Percentiles rank a stretch among this genome's conserved stretches.
Evolutionary conservation across 371 early-diverging fungal genomes (phyloP).

Genomic region (Mortierella sp.): DNA sequence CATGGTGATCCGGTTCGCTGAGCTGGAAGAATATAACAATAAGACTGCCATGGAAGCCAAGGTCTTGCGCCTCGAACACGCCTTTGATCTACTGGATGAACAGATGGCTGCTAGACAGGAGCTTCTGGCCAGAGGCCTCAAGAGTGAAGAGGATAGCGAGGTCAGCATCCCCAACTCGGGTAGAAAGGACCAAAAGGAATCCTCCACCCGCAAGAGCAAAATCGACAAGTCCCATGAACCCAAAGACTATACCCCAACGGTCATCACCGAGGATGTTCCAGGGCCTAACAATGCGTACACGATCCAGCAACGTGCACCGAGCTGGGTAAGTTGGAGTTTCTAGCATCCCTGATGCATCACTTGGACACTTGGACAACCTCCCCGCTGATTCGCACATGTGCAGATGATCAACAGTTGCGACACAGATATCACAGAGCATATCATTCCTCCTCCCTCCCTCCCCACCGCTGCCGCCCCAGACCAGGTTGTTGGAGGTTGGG

Average conservation of each 20-base stretch:
- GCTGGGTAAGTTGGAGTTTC: conserved; percentile 37
- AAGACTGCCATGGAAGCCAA: conserved; percentile 11
- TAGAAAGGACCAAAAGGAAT: not conserved
- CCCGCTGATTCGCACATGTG: no score
- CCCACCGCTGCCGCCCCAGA: no score
- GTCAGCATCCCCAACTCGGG: conserved; percentile 24
- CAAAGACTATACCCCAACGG: conserved; percentile 17
- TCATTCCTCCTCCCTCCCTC: conserved; percentile 5
- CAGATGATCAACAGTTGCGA: no score
- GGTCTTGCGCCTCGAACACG: conserved; percentile 20
- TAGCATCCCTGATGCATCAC: no score
- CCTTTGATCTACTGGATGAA: conserved; percentile 15
- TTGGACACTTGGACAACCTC: no score
- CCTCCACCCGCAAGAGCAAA: not conserved
- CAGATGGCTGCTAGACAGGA: conserved; percentile 26
- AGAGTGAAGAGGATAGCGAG: conserved; percentile 11
- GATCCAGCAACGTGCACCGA: conserved; percentile 38
- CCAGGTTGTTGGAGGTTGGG: no score
- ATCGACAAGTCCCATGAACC: conserved; percentile 18
- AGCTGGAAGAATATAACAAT: conserved; percentile 30
- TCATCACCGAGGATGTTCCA: conserved; percentile 14
- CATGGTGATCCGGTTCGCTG: conserved; percentile 42
- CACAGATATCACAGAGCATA: not conserved
- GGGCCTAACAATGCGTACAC: conserved; percentile 34
- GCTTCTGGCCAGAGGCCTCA: no score